Percentiles rank a stretch among this genome's conserved stretches.
phyloP scores from a whole-genome alignment of 345 rosid genomes.

The Aquilaria yunnanensis region DNA sequence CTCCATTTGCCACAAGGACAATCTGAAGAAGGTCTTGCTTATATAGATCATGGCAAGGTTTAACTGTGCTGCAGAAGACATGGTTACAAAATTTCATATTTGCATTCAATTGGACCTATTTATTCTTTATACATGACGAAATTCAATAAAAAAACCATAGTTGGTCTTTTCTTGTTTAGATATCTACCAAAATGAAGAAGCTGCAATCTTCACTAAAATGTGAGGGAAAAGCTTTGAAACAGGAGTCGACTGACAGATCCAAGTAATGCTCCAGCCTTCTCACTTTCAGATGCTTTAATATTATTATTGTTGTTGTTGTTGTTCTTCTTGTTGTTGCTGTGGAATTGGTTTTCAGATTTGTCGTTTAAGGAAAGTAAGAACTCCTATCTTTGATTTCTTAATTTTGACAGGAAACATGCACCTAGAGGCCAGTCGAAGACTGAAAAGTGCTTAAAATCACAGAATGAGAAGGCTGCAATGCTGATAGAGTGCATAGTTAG shows the following conservation, averaged over 20 bases:
- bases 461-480: constrained; percentile 51
- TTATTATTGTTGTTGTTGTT: background rate
- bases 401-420: constrained; percentile 52
- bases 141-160: no score
- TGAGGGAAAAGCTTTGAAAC: constrained; percentile 44
- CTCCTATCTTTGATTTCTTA: background rate
- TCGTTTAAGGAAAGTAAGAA: no score
- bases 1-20: no score
- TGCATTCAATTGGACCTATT: no score
- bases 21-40: no score
- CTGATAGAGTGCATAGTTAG: constrained; percentile 56
- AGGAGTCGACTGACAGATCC: constrained; percentile 39
- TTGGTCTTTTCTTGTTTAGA: constrained; percentile 33
- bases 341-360: constrained; percentile 2
- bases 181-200: constrained; percentile 61
- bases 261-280: constrained; percentile 33
- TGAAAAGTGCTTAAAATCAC: constrained; percentile 34
- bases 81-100: no score
- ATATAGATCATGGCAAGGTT: no score
- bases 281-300: constrained; percentile 2
- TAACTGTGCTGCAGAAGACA: no score
- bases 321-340: background rate
- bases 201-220: constrained; percentile 42
- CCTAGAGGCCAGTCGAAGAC: constrained; percentile 35
- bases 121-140: no score